Base-by-base conservation (phyloP, 257 asterid species). In the Linderniella brevidens region DNA sequence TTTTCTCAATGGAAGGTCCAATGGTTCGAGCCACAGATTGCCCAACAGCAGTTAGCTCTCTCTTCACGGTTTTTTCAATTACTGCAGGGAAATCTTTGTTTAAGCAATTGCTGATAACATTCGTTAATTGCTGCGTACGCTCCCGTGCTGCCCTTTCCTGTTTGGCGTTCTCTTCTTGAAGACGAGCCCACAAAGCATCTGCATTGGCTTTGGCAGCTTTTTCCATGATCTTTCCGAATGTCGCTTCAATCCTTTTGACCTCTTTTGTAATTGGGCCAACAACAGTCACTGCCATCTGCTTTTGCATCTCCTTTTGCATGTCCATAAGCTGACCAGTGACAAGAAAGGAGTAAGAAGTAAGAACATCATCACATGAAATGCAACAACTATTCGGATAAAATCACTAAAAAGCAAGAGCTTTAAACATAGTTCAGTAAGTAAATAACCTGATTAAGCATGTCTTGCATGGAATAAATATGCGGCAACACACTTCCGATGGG, bases 111-210 rank as follows among this genome's bases (percentile, higher is more conserved):
- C 60, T 71, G 52, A 85, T 64, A 44, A 68, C 35, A 75, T 52
- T 79, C 41, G 81, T 66, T 13, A 79, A 53, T 61, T 81, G 94
- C 48, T 77, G 92, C 37, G 69, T 54, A 40, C 75, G 82, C 29
- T 85, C 99, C 44, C 78, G 68, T 11, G 74, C 73, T 53, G 74
- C 76, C 71, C 79, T 85, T 41, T 90, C 99, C 70, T 75, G 92
- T 69, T 77, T 90, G 32, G 70, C 65, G 62, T 66, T 73, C 70
- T 90, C 96, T 69, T 90, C 96, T 64, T 73, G 94, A 53, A 75
- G 39, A 53, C 83, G 99, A 55, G 83, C 96, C 93, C 93, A 79
- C 49, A 81, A 40, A 47, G 94, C 94, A 77, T 90, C 96, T 37
- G 73, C 40, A 67, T 77, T 81, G 52, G 86, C 77, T 77, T 84